Conservation (phyloP, 78 protist species). For the slime mould (Dictyostelium discoideum) region DNA sequence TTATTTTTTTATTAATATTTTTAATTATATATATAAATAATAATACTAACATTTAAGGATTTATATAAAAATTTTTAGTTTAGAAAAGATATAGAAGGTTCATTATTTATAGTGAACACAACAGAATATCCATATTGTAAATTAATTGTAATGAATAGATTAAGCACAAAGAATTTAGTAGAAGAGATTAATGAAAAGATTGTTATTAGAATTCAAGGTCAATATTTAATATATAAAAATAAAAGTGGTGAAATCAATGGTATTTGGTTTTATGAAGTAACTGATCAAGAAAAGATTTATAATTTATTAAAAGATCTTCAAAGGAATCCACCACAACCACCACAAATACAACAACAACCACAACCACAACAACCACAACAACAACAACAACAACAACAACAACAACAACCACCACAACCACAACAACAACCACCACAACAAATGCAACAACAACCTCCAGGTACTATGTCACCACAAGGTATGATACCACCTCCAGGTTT, state of each 20-base stretch:
- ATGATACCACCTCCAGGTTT: slow-evolving; percentile 45
- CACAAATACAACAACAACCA: background rate
- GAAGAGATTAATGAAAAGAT: slow-evolving; percentile 60
- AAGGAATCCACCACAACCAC: slow-evolving; percentile 36
- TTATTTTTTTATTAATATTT: background rate
- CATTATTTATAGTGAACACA: slow-evolving; percentile 62
- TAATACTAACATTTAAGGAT: no score
- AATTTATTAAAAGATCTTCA: slow-evolving; percentile 48
- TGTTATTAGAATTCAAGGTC: slow-evolving; percentile 44
- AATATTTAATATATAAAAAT: slow-evolving; percentile 52
- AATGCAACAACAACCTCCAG: background rate
- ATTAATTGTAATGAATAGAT: slow-evolving; percentile 62
- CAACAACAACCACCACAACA: slow-evolving; percentile 21
- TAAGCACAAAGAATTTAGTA: slow-evolving; percentile 61
- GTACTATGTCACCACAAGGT: background rate
- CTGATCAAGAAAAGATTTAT: slow-evolving; percentile 52
- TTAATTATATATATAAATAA: background rate
- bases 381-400: slow-evolving; percentile 3
- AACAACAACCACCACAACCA: background rate
- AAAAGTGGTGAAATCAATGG: slow-evolving; percentile 39
- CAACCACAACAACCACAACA: slow-evolving; percentile 9
- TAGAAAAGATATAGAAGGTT: slow-evolving; percentile 72
- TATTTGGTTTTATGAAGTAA: slow-evolving; percentile 61
- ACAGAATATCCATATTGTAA: slow-evolving; percentile 55
- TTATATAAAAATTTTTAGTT: background rate